These are phyloP conservation scores for Pyricularia grisea DNA, from an alignment of 2,329 filamentous ascomycete species.

Conservation along the genomic window DNA sequence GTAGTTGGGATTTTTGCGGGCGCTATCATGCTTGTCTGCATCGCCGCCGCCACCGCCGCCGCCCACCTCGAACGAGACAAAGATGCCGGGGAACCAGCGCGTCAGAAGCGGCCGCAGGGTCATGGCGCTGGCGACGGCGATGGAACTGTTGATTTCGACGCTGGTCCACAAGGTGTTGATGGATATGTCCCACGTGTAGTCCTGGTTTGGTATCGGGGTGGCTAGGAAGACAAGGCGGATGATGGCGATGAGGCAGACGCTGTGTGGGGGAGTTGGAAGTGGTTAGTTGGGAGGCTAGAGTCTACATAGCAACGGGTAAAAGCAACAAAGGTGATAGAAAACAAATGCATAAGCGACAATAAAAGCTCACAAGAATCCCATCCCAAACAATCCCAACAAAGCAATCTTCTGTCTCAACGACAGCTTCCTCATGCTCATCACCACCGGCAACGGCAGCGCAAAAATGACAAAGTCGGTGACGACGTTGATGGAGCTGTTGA, in stretches of 20 bases:
- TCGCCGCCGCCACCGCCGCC: too few species aligned
- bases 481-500: constrained; percentile 10
- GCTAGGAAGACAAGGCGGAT: constrained; percentile 20
- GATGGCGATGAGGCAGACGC: constrained; percentile 24
- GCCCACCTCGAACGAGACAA: neutral
- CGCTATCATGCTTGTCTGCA: neutral
- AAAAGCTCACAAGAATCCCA: constrained; percentile 34
- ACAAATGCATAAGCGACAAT: neutral
- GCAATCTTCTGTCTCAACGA: constrained; percentile 27
- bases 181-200: constrained; percentile 19
- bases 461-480: constrained; percentile 57
- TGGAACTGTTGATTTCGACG: constrained; percentile 25
- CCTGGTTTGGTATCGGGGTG: constrained; percentile 10
- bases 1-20: neutral
- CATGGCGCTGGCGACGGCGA: constrained; percentile 25
- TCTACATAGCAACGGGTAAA: too few species aligned
- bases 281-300: neutral
- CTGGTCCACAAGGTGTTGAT: constrained; percentile 23
- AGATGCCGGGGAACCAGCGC: constrained; percentile 1
- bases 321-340: neutral
- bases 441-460: constrained; percentile 9
- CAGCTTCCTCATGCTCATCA: constrained; percentile 9
- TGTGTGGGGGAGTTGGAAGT: constrained; percentile 8
- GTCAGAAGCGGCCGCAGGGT: constrained; percentile 22
- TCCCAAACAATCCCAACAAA: constrained; percentile 31